A percentile compares a stretch with the other conserved stretches of the same genome.
phyloP scores from a whole-genome alignment of 2,329 filamentous ascomycete genomes.

The Colletotrichum chrysophilum region DNA sequence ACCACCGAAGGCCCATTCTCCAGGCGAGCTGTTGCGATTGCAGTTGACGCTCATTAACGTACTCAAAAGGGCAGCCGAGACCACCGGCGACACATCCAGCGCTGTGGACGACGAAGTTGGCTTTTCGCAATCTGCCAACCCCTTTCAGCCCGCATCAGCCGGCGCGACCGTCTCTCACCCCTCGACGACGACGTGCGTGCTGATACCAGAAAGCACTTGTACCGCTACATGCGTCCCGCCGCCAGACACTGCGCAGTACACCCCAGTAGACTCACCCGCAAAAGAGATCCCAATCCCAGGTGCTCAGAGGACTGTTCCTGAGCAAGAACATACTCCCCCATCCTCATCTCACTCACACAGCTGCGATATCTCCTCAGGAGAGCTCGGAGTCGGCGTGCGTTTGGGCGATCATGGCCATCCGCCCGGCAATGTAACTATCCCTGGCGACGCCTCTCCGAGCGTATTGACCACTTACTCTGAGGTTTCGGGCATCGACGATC shows the following conservation, averaged over 20 bases:
- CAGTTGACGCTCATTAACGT: not conserved
- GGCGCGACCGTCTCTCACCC: not conserved
- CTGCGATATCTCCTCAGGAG: not conserved
- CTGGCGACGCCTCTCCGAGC: not conserved
- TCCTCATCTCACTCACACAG: not conserved
- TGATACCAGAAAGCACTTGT: not conserved
- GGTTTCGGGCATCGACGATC: not conserved
- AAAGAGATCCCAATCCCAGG: not conserved
- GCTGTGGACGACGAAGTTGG: not conserved
- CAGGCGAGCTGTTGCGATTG: not conserved
- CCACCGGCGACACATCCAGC: not conserved
- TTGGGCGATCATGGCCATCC: not conserved
- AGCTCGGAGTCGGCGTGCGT: not conserved
- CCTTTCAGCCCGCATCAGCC: not conserved
- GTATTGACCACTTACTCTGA: not conserved
- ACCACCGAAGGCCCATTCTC: not conserved
- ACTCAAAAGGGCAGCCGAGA: not conserved
- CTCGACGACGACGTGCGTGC: not conserved
- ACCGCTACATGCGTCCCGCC: not conserved
- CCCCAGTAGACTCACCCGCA: not conserved
- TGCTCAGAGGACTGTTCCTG: not conserved
- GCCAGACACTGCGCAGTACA: not conserved
- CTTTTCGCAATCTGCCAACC: not conserved
- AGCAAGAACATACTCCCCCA: not conserved
- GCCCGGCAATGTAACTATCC: not conserved